These are phyloP conservation scores for Tilletia caries DNA, from an alignment of 1,284 basidiomycete species.

Conservation along the genomic window DNA sequence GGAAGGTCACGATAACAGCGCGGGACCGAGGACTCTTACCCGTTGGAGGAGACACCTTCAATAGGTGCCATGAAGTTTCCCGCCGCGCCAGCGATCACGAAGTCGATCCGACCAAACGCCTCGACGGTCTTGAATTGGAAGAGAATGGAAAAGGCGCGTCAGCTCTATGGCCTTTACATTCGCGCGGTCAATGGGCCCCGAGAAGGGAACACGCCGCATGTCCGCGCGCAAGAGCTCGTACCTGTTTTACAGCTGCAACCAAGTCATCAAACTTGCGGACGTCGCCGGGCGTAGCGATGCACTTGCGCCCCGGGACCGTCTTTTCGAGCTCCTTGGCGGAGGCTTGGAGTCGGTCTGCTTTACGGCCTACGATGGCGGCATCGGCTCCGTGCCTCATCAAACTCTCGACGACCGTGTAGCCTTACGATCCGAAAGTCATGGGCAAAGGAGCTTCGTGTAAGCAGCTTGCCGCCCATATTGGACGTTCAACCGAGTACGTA, in stretches of 20 bases:
- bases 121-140: conserved; percentile 62
- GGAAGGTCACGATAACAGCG: too few relatives aligned
- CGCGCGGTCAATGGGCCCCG: too few relatives aligned
- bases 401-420: conserved; percentile 62
- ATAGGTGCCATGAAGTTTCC: conserved; percentile 54
- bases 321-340: conserved; percentile 70
- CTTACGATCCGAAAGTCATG: background rate
- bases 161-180: background rate
- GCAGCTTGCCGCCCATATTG: background rate
- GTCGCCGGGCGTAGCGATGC: conserved; percentile 74
- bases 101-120: conserved; percentile 83
- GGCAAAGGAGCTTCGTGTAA: background rate
- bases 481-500: conserved; percentile 68
- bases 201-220: too few relatives aligned
- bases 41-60: conserved; percentile 47
- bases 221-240: background rate
- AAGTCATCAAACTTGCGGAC: conserved; percentile 75
- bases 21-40: conserved; percentile 58
- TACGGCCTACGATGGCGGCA: conserved; percentile 78
- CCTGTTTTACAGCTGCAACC: conserved; percentile 67
- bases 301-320: conserved; percentile 61
- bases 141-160: background rate
- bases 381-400: conserved; percentile 79
- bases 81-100: conserved; percentile 78
- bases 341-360: conserved; percentile 72